Percentiles rank a stretch among this genome's conserved stretches.
Conservation (phyloP, 2,329 filamentous ascomycete genomes). For the Endoconidiophora polonica region DNA sequence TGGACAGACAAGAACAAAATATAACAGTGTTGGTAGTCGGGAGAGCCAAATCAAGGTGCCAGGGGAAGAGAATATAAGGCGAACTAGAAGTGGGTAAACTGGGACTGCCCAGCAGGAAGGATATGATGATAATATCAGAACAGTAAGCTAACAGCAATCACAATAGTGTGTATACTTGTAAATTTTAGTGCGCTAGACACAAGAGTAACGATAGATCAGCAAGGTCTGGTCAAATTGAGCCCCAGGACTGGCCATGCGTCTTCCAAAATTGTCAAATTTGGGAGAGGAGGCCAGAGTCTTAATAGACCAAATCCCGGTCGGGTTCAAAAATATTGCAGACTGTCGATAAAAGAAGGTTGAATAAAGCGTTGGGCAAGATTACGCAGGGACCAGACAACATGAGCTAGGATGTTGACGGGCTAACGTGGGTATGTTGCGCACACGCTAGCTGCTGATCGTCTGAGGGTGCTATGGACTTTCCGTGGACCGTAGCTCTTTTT, state of each 20-base stretch:
- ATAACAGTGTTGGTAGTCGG: background rate
- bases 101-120: conserved; percentile 7
- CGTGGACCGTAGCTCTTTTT: background rate
- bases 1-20: background rate
- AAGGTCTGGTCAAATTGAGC: background rate
- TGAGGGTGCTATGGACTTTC: too few relatives aligned
- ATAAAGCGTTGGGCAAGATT: background rate
- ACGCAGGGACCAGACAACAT: too few relatives aligned
- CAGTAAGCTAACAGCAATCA: background rate
- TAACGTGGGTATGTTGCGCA: too few relatives aligned
- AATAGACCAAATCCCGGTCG: background rate
- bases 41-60: background rate
- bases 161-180: background rate
- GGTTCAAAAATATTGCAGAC: too few relatives aligned
- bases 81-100: background rate
- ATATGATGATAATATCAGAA: background rate
- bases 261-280: conserved; percentile 7
- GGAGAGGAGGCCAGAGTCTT: background rate
- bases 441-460: too few relatives aligned
- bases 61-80: conserved; percentile 1
- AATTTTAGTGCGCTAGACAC: too few relatives aligned
- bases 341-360: background rate
- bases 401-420: too few relatives aligned
- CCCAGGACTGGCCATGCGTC: conserved; percentile 6
- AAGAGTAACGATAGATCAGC: background rate